These are phyloP conservation scores for Debaryomyces maramus DNA, from an alignment of 805 yeast species.

Conservation along the genomic window DNA sequence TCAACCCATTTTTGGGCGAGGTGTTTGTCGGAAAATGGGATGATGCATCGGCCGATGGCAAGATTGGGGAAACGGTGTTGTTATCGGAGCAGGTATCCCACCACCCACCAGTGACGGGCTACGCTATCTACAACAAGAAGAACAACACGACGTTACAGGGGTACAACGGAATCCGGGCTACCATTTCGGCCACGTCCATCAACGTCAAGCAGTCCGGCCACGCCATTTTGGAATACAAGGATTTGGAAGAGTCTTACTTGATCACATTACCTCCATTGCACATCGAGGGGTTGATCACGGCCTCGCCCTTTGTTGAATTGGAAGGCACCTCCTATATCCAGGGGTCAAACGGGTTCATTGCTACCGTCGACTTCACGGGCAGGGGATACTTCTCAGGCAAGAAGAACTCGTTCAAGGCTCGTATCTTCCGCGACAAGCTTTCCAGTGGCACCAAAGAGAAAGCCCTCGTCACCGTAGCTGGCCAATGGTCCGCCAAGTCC, in stretches of 20 bases:
- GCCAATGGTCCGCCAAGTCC: constrained; percentile 90
- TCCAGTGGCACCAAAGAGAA: constrained; percentile 54
- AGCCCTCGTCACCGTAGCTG: constrained; percentile 75
- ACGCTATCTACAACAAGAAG: constrained; percentile 72
- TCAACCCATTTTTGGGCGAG: constrained; percentile 96
- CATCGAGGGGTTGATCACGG: constrained; percentile 88
- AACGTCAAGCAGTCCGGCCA: constrained; percentile 92
- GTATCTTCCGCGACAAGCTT: constrained; percentile 57
- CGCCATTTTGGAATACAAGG: constrained; percentile 67
- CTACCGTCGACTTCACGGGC: constrained; percentile 79
- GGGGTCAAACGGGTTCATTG: constrained; percentile 72
- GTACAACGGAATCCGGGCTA: constrained; percentile 84
- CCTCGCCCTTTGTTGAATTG: constrained; percentile 91
- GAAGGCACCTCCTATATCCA: constrained; percentile 88
- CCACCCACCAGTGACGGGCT: constrained; percentile 98
- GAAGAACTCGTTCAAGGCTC: constrained; percentile 88
- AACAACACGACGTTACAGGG: constrained; percentile 76
- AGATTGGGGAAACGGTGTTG: constrained; percentile 73
- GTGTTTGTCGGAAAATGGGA: constrained; percentile 88
- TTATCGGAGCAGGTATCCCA: constrained; percentile 93
- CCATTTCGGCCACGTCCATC: constrained; percentile 74
- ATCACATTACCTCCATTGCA: constrained; percentile 93
- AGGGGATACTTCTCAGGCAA: constrained; percentile 95
- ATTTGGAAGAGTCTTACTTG: constrained; percentile 65
- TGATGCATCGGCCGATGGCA: constrained; percentile 47